Conservation (phyloP, 805 yeast genomes). For the Yamadazyma scolyti region DNA sequence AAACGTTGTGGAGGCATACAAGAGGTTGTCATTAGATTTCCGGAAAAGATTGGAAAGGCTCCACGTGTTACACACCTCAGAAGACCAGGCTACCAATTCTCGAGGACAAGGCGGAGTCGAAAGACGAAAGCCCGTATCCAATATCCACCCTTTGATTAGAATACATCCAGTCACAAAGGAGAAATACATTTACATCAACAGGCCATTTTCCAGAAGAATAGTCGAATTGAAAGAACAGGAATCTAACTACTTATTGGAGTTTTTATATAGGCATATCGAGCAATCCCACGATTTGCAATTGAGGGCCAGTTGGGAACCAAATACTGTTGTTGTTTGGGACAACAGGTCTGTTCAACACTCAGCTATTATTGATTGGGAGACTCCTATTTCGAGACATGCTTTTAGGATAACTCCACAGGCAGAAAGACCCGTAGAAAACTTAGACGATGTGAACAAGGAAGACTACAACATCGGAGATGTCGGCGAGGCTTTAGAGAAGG, state of each 20-base stretch:
- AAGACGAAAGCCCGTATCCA: slow-evolving; percentile 29
- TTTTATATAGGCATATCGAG: slow-evolving; percentile 30
- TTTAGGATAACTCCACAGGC: slow-evolving; percentile 36
- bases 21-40: slow-evolving; percentile 32
- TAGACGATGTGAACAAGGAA: slow-evolving; percentile 23
- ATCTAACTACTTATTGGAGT: slow-evolving; percentile 25
- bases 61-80: slow-evolving; percentile 32
- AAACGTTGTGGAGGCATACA: slow-evolving; percentile 34
- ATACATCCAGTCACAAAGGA: slow-evolving; percentile 32
- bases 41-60: slow-evolving; percentile 27
- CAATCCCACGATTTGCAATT: slow-evolving; percentile 32
- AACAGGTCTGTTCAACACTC: slow-evolving; percentile 32
- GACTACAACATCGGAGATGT: slow-evolving; percentile 28
- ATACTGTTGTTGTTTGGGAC: slow-evolving; percentile 35
- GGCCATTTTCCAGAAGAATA: slow-evolving; percentile 30
- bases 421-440: slow-evolving; percentile 33
- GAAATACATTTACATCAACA: slow-evolving; percentile 28
- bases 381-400: slow-evolving; percentile 33
- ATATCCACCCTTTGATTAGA: slow-evolving; percentile 33
- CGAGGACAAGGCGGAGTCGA: slow-evolving; percentile 28
- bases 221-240: slow-evolving; percentile 35
- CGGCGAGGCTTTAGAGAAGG: slow-evolving; percentile 20
- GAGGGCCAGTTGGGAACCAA: slow-evolving; percentile 34
- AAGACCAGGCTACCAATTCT: slow-evolving; percentile 26
- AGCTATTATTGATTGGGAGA: slow-evolving; percentile 33